Conservation (phyloP, 2,329 filamentous ascomycete genomes). For the Curvularia sp. region DNA sequence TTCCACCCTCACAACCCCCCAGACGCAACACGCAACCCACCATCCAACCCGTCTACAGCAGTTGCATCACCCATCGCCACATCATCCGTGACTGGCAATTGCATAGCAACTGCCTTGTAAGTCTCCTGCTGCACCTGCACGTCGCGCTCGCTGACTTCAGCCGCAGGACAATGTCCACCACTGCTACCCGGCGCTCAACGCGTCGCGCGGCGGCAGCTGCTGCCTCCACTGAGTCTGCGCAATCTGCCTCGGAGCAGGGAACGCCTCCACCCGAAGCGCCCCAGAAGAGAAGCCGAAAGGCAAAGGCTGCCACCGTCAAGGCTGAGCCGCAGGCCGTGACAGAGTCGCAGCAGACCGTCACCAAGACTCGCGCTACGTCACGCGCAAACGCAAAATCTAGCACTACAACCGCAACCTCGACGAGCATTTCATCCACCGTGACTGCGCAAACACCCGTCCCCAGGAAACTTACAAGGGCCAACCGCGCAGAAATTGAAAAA, state of each 20-base stretch:
- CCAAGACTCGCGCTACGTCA: constrained; percentile 18
- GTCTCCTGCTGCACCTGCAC: constrained; percentile 16
- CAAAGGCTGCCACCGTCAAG: constrained; percentile 21
- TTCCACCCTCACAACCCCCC: constrained; percentile 11
- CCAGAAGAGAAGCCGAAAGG: constrained; percentile 20
- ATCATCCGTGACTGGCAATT: constrained; percentile 11
- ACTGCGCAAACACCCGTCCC: constrained; percentile 8
- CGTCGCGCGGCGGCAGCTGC: constrained; percentile 25
- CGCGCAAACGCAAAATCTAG: constrained; percentile 18
- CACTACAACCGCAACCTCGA: constrained; percentile 16
- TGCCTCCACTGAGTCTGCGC: constrained; percentile 21
- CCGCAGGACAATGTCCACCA: constrained; percentile 24
- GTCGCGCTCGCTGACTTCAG: constrained; percentile 23
- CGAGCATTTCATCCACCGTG: constrained; percentile 8
- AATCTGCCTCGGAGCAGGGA: constrained; percentile 10
- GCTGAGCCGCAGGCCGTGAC: constrained; percentile 19
- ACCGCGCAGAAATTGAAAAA: constrained; percentile 19
- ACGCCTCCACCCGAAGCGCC: constrained; percentile 17
- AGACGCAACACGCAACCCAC: constrained; percentile 4
- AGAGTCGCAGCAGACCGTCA: constrained; percentile 16
- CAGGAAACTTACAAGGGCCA: constrained; percentile 24
- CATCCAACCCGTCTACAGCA: constrained; percentile 8
- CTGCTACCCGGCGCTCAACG: constrained; percentile 25
- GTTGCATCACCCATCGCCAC: constrained; percentile 12
- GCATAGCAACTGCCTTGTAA: constrained; percentile 19